Percentiles rank a stretch among this genome's conserved stretches.
Conservation (phyloP, 352 stramenopile genomes). For the Proteromonas lacertae region DNA sequence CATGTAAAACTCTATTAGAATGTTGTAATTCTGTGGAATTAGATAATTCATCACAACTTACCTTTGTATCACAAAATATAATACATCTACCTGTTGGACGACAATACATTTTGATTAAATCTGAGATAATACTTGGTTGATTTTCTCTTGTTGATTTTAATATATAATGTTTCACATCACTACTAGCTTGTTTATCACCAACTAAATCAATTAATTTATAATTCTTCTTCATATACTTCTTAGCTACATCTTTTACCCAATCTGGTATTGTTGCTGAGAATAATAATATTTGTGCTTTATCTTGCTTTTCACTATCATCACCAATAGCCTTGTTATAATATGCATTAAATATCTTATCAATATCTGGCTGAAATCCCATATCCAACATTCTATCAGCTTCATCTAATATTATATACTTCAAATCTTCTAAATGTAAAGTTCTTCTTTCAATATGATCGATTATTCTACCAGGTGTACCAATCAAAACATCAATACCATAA, state of each 20-base stretch:
- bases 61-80: neutral
- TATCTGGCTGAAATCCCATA: constrained; percentile 54
- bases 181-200: too few species aligned
- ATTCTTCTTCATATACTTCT: neutral
- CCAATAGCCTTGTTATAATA: neutral
- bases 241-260: neutral
- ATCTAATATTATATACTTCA: constrained; percentile 93
- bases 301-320: neutral
- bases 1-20: constrained; percentile 45
- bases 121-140: too few species aligned
- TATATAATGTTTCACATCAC: too few species aligned
- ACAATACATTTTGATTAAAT: neutral
- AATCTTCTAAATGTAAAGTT: constrained; percentile 46
- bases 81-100: neutral
- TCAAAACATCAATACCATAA: constrained; percentile 41
- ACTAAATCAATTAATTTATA: too few species aligned
- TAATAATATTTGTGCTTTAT: neutral
- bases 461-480: constrained; percentile 69
- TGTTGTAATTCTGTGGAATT: constrained; percentile 66
- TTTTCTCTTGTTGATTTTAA: too few species aligned
- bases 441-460: constrained; percentile 85
- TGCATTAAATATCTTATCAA: neutral
- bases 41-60: constrained; percentile 38
- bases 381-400: constrained; percentile 84
- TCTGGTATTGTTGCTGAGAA: neutral